phyloP scores from a whole-genome alignment of 768 basidiomycete species.

The Agrocybe praecox region DNA sequence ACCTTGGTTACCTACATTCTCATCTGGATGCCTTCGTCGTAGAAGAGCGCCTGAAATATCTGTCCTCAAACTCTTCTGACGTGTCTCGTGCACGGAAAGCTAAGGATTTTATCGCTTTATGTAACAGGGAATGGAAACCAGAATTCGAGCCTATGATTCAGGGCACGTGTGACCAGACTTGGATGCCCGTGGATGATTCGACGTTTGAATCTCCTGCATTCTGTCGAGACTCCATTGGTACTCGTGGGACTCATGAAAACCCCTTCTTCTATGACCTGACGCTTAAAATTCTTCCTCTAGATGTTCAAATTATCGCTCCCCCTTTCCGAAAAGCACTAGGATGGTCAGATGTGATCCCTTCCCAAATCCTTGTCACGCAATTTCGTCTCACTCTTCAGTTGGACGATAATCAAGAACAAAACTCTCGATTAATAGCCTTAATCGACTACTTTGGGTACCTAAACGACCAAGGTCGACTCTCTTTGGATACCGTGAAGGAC shows the following conservation, averaged over 20 bases:
- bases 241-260: neutral
- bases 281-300: slow-evolving; percentile 27
- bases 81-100: slow-evolving; percentile 9
- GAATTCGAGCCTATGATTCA: neutral
- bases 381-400: neutral
- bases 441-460: neutral
- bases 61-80: slow-evolving; percentile 10
- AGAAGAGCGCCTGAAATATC: slow-evolving; percentile 35
- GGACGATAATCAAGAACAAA: neutral
- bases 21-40: slow-evolving; percentile 29
- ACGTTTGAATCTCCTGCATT: neutral
- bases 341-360: slow-evolving; percentile 37
- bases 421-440: neutral
- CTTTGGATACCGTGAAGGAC: neutral
- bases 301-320: slow-evolving; percentile 15
- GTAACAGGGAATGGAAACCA: slow-evolving; percentile 12
- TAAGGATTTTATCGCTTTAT: slow-evolving; percentile 2
- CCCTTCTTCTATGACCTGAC: slow-evolving; percentile 39
- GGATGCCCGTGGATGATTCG: neutral
- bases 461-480: neutral
- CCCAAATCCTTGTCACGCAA: slow-evolving; percentile 15
- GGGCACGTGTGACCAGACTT: neutral
- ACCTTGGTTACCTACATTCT: slow-evolving; percentile 25
- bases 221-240: neutral
- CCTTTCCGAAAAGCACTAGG: slow-evolving; percentile 31